phyloP scores from a whole-genome alignment of 495 filamentous ascomycete genomes.

The Cercophora samala region DNA sequence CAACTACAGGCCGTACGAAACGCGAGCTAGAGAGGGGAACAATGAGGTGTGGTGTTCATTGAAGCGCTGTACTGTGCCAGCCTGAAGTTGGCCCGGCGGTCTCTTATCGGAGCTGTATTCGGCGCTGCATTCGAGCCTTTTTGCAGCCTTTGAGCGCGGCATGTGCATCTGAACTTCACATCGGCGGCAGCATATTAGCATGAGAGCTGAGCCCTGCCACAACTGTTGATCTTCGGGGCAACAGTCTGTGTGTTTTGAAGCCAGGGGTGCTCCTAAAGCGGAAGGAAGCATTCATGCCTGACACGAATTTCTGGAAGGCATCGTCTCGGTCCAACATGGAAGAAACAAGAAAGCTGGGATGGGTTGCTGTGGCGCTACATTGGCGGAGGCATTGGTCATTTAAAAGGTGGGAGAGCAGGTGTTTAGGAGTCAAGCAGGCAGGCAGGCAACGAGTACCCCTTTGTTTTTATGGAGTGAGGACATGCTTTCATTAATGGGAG shows the following conservation, averaged over 20 bases:
- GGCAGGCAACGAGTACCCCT: background rate
- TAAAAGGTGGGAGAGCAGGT: background rate
- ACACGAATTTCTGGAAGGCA: background rate
- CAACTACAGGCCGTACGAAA: no score
- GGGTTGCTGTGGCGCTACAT: background rate
- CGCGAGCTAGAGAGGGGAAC: no score
- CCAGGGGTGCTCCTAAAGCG: no score
- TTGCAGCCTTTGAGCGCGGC: background rate
- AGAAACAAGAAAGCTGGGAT: background rate
- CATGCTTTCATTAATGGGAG: background rate
- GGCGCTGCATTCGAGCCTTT: no score
- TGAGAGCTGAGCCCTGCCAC: background rate
- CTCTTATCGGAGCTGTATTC: no score
- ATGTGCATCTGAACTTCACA: no score
- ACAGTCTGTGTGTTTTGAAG: no score
- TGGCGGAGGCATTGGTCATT: background rate
- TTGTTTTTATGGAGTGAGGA: background rate
- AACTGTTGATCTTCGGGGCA: no score
- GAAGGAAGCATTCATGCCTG: background rate
- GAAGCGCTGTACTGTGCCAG: background rate
- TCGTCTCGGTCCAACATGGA: background rate
- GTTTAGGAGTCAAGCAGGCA: background rate
- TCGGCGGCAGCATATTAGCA: background rate
- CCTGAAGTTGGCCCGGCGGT: background rate
- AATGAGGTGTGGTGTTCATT: background rate